Percentiles rank a stretch among this genome's conserved stretches.
These are phyloP conservation scores for Penicillium roqueforti DNA, from an alignment of 495 filamentous ascomycete genomes.

Conservation along the genomic window DNA sequence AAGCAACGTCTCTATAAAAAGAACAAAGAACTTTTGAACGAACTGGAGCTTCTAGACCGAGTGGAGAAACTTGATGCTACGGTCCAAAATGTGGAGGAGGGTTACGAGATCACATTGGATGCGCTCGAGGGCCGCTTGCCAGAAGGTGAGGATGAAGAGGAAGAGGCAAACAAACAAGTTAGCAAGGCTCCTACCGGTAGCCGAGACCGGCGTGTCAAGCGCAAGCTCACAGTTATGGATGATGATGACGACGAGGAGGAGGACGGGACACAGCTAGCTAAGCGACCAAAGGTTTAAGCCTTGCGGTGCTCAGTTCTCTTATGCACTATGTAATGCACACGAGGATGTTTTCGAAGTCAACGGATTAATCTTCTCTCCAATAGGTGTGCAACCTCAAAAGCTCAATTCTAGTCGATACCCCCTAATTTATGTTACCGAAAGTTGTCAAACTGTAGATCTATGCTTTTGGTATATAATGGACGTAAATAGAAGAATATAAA, in stretches of 20 bases:
- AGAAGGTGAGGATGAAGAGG: constrained; percentile 13
- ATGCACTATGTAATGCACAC: constrained; percentile 24
- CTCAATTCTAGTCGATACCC: neutral
- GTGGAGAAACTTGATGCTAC: constrained; percentile 79
- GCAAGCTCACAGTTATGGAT: constrained; percentile 45
- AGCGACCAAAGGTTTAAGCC: constrained; percentile 37
- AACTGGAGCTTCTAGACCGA: constrained; percentile 72
- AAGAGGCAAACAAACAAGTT: constrained; percentile 19
- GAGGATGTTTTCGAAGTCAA: neutral
- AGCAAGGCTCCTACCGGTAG: constrained; percentile 24
- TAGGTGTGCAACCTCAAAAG: neutral
- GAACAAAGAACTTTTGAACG: constrained; percentile 69
- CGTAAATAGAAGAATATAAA: neutral
- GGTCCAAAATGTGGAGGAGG: constrained; percentile 70
- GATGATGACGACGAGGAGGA: constrained; percentile 49
- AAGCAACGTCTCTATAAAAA: constrained; percentile 80
- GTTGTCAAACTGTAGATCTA: neutral
- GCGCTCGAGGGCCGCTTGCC: constrained; percentile 41
- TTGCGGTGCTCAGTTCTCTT: neutral
- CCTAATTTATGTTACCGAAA: neutral
- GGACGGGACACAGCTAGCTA: constrained; percentile 26
- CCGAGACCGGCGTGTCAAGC: constrained; percentile 36
- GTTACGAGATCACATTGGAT: constrained; percentile 68
- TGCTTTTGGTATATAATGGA: neutral
- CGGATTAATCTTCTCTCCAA: neutral